Evolutionary conservation across 352 stramenopile genomes (phyloP), one percentile per base, ranked within the genome.

Genomic region (Globisporangium nodosum): DNA sequence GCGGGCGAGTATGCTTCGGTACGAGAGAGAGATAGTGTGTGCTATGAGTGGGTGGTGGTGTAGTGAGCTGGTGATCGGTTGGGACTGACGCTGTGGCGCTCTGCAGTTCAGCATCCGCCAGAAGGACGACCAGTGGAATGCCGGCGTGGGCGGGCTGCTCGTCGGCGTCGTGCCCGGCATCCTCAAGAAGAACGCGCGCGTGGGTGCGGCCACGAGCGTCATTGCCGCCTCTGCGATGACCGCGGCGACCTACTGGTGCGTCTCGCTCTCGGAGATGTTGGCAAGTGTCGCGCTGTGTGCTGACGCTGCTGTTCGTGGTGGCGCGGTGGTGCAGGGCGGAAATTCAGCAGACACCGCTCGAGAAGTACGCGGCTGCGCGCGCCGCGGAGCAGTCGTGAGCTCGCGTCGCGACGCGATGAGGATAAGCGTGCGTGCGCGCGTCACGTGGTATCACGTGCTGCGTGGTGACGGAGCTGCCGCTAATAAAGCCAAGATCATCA

Each of bases 101-200:
- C 27, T 24, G 49, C 49, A 52, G 48, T 12, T 13, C 12, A 74
- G 60, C 51, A 74, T 95, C 49, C 80, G 83, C 52, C 80, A 88
- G 66, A 87, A 88, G 68, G 67, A 83, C 39, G 76, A 90, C 62
- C 63, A 71, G 30, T 69, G 87, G 53, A 95, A 92, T 62, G 71
- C 85, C 20, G 80, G 65, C 8, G 61, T 93, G 9, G 83, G 81
- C 37, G 85, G 83, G 39, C 69, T 78, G 21, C 57, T 85, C 13
- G 81, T 83, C 21, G 85, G 85, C 54, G 45, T 86, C 45, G 75
- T 95, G 56, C 80, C 84, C 0, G 85, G 71, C 21, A 77, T 95
- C 13, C 56, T 91, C 52, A 85, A 82, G 68, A 80, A 88, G 70
- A 95, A 85, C 71, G 74, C 82, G 46, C 83, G 83, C 49, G 62